Evolutionary conservation across 2,329 filamentous ascomycete species (phyloP), one percentile per base, ranked within the genome.

Genomic region (Mycocentrospora acerina): DNA sequence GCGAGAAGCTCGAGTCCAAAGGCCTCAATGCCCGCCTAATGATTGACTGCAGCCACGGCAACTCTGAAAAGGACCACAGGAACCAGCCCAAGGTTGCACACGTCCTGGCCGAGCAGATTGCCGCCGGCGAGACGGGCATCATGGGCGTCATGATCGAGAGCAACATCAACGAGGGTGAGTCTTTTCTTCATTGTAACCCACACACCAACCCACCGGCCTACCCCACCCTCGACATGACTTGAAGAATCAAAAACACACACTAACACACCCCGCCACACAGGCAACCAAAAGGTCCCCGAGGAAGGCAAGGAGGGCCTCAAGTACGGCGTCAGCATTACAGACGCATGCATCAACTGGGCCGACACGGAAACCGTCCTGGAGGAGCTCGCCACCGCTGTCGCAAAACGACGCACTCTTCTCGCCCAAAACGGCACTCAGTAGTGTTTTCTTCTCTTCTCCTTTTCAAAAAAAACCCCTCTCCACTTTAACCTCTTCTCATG

Each of bases 61-160:
- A 96, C 76, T 95, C 88, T 30, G 75, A 85, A 65, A 98, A 98
- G 80, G 82, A 97, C 71, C 91, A 97, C 78, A 90, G 83, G 74
- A 98, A 97, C 71, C 93, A 98, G 73, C 90, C 90, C 53, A 90
- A 91, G 77, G 93, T 98, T 14, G 90, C 90, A 3, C 83, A 82
- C 34, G 80, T 77, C 9, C 68, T 98, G 40, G 90, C 88, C 2
- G 83, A 87, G 60, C 93, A 98, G 72, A 87, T 98, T 44, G 78
- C 84, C 37, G 81, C 79, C 41, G 93, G 93, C 24, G 91, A 97
- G 73, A 79, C 79, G 3, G 85, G 77, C 32, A 93, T 98, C 62
- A 91, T 96, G 82, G 93, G 93, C 59, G 88, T 97, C 44, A 98
- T 98, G 93, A 95, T 98, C 60, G 93, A 98, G 76, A 94, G 88